Base-by-base conservation (phyloP, 164 flowering plant species). In the Berberis thunbergii region DNA sequence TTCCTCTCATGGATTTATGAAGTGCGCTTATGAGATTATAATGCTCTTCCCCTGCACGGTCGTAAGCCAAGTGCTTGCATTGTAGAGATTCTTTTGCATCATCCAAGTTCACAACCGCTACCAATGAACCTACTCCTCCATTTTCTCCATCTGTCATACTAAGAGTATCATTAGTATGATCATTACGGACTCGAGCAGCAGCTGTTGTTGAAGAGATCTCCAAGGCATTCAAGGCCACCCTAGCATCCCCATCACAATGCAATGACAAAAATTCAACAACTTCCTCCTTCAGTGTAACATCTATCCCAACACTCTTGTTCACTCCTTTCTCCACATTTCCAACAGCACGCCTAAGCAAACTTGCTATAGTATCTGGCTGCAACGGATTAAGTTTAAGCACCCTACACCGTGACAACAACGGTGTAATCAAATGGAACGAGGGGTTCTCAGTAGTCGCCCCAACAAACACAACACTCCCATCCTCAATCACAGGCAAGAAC, bases 401-500 rank as follows among this genome's bases (percentile, higher is more conserved):
- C 12, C 87, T 70, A 71, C 89, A 84, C 9, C 98, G 77, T 4
- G 96, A 89, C 70, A 91, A 67, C 76, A 91, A 68, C 0, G 98
- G 96, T 2, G 92, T 87, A 8, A 81, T 76, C 81, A 91, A 72
- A 71, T 89, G 96, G 71, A 91, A 91, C 0, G 96, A 89, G 0
- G 98, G 98, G 72, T 91, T 91, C 76, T 91, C 98, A 0, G 98
- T 91, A 3, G 96, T 91, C 7, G 98, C 98, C 0, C 96, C 98
- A 7, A 91, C 61, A 48, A 91, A 87, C 43, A 89, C 84, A 61
- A 91, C 65, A 52, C 81, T 83, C 2, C 96, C 96, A 69, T 89
- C 95, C 61, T 91, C 98, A 53, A 91, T 87, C 1, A 86, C 83
- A 1, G 96, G 98, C 73, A 91, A 75, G 68, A 91, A 84, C 0